phyloP scores from a whole-genome alignment of 2,329 filamentous ascomycete genomes.

The Xylaria sp. region DNA sequence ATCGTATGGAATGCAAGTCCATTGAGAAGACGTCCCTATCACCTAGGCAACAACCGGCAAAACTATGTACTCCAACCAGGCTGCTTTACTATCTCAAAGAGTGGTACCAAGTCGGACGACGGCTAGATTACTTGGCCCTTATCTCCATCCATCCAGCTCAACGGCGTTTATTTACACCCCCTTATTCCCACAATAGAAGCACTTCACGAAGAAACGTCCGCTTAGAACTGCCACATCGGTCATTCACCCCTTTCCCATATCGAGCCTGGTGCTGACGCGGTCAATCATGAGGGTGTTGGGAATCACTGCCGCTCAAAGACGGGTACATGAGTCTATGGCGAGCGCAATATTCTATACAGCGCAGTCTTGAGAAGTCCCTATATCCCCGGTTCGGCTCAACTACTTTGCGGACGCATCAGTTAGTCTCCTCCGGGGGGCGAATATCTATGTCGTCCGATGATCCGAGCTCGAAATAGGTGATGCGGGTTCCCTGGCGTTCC shows the following conservation, averaged over 20 bases:
- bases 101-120: not conserved
- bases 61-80: not conserved
- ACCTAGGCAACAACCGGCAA: not conserved
- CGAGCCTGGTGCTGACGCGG: not conserved
- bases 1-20: conserved; percentile 4
- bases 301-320: no score
- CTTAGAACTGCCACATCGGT: not conserved
- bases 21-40: not conserved
- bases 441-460: not conserved
- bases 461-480: not conserved
- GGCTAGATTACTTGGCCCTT: not conserved
- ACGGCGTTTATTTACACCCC: not conserved
- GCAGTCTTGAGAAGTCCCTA: not conserved
- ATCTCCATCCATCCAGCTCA: conserved; percentile 6
- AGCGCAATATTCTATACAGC: not conserved
- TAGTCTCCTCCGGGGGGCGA: conserved; percentile 17
- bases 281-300: conserved; percentile 17
- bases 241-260: not conserved
- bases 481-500: not conserved
- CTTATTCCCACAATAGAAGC: not conserved
- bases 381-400: not conserved
- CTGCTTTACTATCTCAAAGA: not conserved
- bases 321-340: not conserved
- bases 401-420: not conserved
- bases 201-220: not conserved